Percentiles rank a stretch among this genome's conserved stretches.
Conservation (phyloP, 192 early-diverging fungal species). For the Entomortierella chlamydospora region DNA sequence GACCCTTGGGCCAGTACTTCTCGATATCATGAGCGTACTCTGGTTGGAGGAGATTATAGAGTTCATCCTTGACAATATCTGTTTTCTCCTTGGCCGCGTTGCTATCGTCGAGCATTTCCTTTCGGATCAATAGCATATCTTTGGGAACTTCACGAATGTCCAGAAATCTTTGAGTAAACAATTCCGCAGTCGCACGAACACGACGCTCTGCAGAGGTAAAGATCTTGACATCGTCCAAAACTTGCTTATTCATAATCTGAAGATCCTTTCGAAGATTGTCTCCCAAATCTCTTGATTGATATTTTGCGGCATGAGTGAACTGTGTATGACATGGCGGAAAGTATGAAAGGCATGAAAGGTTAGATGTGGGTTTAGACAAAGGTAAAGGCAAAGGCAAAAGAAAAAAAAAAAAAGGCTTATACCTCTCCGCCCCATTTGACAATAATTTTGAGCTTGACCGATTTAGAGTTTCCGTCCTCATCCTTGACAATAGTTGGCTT, state of each 20-base stretch:
- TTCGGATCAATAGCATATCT: slow-evolving; percentile 75
- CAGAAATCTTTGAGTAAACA: slow-evolving; percentile 76
- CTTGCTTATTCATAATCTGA: slow-evolving; percentile 85
- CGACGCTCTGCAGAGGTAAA: slow-evolving; percentile 89
- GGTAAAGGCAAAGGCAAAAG: no score
- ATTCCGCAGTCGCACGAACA: slow-evolving; percentile 86
- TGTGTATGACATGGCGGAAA: slow-evolving; percentile 27
- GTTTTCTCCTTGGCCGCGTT: slow-evolving; percentile 95
- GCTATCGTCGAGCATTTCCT: slow-evolving; percentile 95
- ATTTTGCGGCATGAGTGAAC: slow-evolving; percentile 93
- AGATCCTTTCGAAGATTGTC: slow-evolving; percentile 94
- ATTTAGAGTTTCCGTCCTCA: slow-evolving; percentile 42
- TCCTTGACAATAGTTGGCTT: slow-evolving; percentile 83
- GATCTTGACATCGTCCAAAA: slow-evolving; percentile 89
- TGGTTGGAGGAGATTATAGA: slow-evolving; percentile 61
- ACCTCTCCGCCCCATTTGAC: slow-evolving; percentile 97
- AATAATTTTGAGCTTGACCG: slow-evolving; percentile 89
- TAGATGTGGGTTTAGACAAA: no score
- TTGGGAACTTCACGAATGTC: slow-evolving; percentile 66
- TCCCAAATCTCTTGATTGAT: slow-evolving; percentile 94
- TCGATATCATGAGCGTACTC: slow-evolving; percentile 47
- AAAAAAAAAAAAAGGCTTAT: no score
- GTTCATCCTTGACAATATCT: slow-evolving; percentile 84
- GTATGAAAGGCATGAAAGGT: background rate
- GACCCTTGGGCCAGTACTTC: slow-evolving; percentile 55